phyloP scores from a whole-genome alignment of 1,284 basidiomycete species.

The Volvariella surrecta region DNA sequence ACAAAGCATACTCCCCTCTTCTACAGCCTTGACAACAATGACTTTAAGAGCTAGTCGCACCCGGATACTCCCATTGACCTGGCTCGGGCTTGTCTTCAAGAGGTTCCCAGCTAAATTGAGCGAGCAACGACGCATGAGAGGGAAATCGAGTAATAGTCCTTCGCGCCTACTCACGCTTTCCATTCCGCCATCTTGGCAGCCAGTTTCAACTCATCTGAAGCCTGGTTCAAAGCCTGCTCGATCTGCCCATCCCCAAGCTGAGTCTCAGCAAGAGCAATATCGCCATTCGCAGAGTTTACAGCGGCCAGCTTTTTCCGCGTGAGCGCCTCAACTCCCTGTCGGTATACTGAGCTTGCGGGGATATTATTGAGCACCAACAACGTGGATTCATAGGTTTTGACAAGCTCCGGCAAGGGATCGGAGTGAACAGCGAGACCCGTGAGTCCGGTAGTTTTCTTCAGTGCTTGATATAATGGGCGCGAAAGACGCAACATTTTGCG shows the following conservation, averaged over 20 bases:
- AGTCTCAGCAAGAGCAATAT: slow-evolving; percentile 62
- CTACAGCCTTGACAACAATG: too few relatives aligned
- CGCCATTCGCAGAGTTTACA: slow-evolving; percentile 60
- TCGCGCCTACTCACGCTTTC: slow-evolving; percentile 75
- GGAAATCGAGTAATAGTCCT: slow-evolving; percentile 6
- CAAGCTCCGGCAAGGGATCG: slow-evolving; percentile 73
- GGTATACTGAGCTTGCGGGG: slow-evolving; percentile 80
- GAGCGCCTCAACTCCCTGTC: slow-evolving; percentile 84
- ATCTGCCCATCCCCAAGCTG: slow-evolving; percentile 73
- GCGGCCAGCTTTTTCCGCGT: slow-evolving; percentile 78
- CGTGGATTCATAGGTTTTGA: slow-evolving; percentile 73
- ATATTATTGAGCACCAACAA: slow-evolving; percentile 65
- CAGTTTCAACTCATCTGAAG: slow-evolving; percentile 75
- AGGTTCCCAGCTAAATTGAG: slow-evolving; percentile 71
- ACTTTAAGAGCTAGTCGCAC: slow-evolving; percentile 24
- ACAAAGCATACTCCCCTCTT: too few relatives aligned
- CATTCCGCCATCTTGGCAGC: slow-evolving; percentile 86
- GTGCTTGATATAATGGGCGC: slow-evolving; percentile 59
- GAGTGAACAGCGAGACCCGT: slow-evolving; percentile 68
- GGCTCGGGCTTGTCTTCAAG: slow-evolving; percentile 73
- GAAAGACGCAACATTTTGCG: slow-evolving; percentile 68
- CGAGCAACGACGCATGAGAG: slow-evolving; percentile 2
- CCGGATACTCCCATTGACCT: slow-evolving; percentile 86
- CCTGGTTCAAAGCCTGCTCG: slow-evolving; percentile 80
- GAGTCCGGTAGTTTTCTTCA: slow-evolving; percentile 78